Base-by-base conservation (phyloP, 495 filamentous ascomycete species). In the Aspergillus hancockii region DNA sequence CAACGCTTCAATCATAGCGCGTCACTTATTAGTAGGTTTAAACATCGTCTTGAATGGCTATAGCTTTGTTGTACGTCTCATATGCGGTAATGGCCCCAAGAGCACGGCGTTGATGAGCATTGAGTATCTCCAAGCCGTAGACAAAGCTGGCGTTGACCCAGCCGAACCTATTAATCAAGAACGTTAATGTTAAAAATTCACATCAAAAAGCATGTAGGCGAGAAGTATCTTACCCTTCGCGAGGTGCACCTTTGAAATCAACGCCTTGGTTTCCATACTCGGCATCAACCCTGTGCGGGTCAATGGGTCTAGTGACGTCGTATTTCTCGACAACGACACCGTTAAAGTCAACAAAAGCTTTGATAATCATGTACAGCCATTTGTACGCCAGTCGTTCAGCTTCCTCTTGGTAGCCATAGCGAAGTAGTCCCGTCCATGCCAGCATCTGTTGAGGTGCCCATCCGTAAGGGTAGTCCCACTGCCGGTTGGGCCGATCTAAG, bases 401-500 rank as follows among this genome's bases (percentile, higher is more conserved):
- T 41, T 96, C 93, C 25, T 92, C 88, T 41, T 90, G 82, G 66
- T 94, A 98, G 19, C 93, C 91, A 66, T 97, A 98, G 16, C 91
- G 86, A 68, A 90, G 81, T 32, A 98, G 79, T 7, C 91, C 95
- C 0, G 88, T 91, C 94, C 95, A 98, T 1, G 94, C 94, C 32
- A 98, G 85, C 76, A 98, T 97, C 77, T 98, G 94, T 80, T 98
- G 94, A 10, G 94, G 94, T 19, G 94, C 93, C 94, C 94, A 98
- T 47, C 94, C 94, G 69, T 92, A 96, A 1, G 94, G 94, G 69
- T 92, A 98, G 70, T 98, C 94, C 94, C 94, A 98, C 71, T 98
- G 94, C 34, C 92, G 84, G 64, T 96, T 97, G 3, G 94, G 94
- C 13, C 91, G 82, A 62, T 90, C 84, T n/a, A 96, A 67, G 14